These are phyloP conservation scores for Syzygium syzygioides DNA, from an alignment of 441 rosid genomes.

Conservation along the genomic window DNA sequence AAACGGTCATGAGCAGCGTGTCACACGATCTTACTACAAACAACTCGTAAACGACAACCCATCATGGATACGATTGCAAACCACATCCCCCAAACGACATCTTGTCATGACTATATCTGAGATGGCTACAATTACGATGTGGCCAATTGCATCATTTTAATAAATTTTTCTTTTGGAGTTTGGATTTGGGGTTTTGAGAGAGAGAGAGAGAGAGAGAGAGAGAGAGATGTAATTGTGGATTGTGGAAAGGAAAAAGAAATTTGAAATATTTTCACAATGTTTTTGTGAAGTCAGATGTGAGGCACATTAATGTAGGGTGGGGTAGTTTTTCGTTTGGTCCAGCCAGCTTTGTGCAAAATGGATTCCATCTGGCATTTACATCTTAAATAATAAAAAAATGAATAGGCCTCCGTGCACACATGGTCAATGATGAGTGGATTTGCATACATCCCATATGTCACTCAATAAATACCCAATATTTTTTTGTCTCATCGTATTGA, in stretches of 20 bases:
- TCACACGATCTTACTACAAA: fast-evolving
- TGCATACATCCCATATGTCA: neutral
- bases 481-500: neutral
- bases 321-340: neutral
- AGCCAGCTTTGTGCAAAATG: neutral
- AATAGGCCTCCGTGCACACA: neutral
- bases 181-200: no score
- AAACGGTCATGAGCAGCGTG: neutral
- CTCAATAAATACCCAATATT: neutral
- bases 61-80: no score
- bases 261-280: neutral
- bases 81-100: no score
- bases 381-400: neutral
- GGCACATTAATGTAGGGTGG: neutral
- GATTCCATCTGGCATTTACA: neutral
- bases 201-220: neutral
- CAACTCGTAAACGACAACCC: neutral
- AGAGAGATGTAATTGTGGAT: neutral
- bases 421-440: neutral
- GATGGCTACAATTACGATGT: no score
- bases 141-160: no score
- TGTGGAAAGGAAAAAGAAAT: neutral
- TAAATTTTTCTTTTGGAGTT: no score
- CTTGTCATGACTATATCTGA: no score
- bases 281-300: neutral